A percentile compares a stretch with the other conserved stretches of the same genome.
Evolutionary conservation across 352 stramenopile genomes (phyloP).

Genomic region (Phytophthora chlamydospora): DNA sequence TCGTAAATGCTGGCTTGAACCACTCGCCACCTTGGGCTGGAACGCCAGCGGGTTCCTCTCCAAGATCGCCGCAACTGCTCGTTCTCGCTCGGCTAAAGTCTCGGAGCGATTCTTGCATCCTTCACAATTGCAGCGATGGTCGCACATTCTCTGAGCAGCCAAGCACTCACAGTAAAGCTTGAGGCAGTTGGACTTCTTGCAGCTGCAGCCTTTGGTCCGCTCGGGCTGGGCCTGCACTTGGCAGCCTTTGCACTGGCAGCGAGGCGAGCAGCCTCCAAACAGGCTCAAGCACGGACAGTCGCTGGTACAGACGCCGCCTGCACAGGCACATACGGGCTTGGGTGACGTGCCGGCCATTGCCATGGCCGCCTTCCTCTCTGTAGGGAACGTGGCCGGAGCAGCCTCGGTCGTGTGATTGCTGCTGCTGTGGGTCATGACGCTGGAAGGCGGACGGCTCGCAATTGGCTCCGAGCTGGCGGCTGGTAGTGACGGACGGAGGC

Average conservation of each 20-base stretch:
- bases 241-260: slow-evolving; percentile 55
- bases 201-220: slow-evolving; percentile 90
- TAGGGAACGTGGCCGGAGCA: slow-evolving; percentile 20
- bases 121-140: slow-evolving; percentile 79
- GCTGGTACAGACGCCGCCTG: slow-evolving; percentile 42
- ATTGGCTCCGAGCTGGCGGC: slow-evolving; percentile 11
- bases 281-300: slow-evolving; percentile 52
- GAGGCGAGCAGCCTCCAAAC: slow-evolving; percentile 42
- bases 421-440: background rate
- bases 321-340: slow-evolving; percentile 42
- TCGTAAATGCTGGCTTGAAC: slow-evolving; percentile 86
- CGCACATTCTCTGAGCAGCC: slow-evolving; percentile 68
- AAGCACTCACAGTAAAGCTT: slow-evolving; percentile 94
- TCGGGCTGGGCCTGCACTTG: slow-evolving; percentile 39
- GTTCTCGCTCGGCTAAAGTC: slow-evolving; percentile 65
- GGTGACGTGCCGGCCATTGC: slow-evolving; percentile 22
- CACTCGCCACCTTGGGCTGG: slow-evolving; percentile 92
- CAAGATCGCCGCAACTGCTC: slow-evolving; percentile 90
- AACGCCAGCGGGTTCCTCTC: slow-evolving; percentile 94
- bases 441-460: background rate
- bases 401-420: background rate
- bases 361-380: slow-evolving; percentile 21
- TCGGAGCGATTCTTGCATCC: slow-evolving; percentile 79
- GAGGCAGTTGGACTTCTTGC: slow-evolving; percentile 97
- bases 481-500: slow-evolving; percentile 41